Conservation (phyloP, 2,329 filamentous ascomycete species). For the Exophiala xenobiotica region DNA sequence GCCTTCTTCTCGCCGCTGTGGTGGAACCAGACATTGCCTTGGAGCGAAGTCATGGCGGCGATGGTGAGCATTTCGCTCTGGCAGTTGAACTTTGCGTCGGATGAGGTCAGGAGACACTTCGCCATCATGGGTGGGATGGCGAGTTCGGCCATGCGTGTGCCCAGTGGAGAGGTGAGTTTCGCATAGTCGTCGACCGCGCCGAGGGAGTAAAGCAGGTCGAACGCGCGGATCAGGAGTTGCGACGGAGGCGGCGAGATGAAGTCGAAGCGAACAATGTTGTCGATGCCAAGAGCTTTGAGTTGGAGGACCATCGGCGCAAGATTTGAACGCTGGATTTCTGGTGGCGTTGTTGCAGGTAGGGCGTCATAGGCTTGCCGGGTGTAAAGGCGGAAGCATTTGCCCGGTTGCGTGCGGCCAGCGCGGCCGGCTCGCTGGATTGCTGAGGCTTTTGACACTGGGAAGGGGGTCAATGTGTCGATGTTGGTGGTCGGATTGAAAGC, state of each 20-base stretch:
- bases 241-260: conserved; percentile 84
- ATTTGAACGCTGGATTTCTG: conserved; percentile 90
- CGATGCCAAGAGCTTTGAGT: conserved; percentile 90
- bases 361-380: conserved; percentile 69
- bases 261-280: conserved; percentile 88
- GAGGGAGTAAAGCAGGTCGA: conserved; percentile 83
- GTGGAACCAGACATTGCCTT: conserved; percentile 78
- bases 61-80: conserved; percentile 85
- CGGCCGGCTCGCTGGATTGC: conserved; percentile 89
- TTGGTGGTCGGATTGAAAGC: conserved; percentile 81
- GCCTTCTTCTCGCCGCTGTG: conserved; percentile 74
- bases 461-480: conserved; percentile 82
- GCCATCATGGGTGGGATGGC: conserved; percentile 95
- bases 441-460: conserved; percentile 82
- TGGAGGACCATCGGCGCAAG: conserved; percentile 85
- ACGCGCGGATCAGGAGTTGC: conserved; percentile 77
- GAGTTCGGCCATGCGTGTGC: conserved; percentile 86
- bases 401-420: conserved; percentile 82
- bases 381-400: conserved; percentile 93
- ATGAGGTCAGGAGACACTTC: conserved; percentile 68
- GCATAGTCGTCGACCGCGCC: conserved; percentile 87
- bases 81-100: conserved; percentile 72
- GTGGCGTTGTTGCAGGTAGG: conserved; percentile 71
- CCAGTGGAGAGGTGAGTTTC: conserved; percentile 85
- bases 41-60: conserved; percentile 87